Percentiles rank a stretch among this genome's conserved stretches.
Evolutionary conservation across 805 yeast species (phyloP).

Genomic region (Saccharomyces kudriavzevii): DNA sequence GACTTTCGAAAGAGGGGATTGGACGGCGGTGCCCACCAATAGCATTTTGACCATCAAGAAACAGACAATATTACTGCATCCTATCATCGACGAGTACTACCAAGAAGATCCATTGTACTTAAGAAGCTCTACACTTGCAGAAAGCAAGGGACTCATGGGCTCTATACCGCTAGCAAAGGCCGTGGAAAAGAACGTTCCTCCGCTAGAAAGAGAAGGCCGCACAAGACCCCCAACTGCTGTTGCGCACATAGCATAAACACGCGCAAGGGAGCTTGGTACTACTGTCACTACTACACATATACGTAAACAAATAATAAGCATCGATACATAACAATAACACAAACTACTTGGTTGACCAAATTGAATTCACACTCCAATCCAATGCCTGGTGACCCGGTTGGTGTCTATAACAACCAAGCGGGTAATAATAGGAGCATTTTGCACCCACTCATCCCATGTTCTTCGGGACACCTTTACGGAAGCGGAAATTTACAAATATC

Average conservation of each 20-base stretch:
- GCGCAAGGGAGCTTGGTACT: neutral
- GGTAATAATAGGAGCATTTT: neutral
- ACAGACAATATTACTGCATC: constrained; percentile 85
- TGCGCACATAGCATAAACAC: constrained; percentile 2
- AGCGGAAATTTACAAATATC: neutral
- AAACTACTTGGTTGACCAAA: too few species aligned
- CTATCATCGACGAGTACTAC: constrained; percentile 83
- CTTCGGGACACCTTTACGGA: neutral
- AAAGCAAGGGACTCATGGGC: constrained; percentile 87
- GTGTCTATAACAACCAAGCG: neutral
- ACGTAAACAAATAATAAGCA: neutral
- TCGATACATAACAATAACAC: neutral
- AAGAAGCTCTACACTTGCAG: constrained; percentile 76
- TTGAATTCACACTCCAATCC: too few species aligned
- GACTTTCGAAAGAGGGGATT: constrained; percentile 93
- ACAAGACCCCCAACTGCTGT: constrained; percentile 27
- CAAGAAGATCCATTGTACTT: constrained; percentile 58
- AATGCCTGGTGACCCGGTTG: too few species aligned
- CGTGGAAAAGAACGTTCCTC: constrained; percentile 54
- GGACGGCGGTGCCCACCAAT: constrained; percentile 96
- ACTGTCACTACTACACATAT: neutral
- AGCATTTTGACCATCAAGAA: constrained; percentile 72
- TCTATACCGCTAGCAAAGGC: constrained; percentile 66
- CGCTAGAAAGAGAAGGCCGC: constrained; percentile 71
- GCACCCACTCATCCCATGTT: neutral